Evolutionary conservation across 768 basidiomycete species (phyloP).

Genomic region (Mycena crocata): DNA sequence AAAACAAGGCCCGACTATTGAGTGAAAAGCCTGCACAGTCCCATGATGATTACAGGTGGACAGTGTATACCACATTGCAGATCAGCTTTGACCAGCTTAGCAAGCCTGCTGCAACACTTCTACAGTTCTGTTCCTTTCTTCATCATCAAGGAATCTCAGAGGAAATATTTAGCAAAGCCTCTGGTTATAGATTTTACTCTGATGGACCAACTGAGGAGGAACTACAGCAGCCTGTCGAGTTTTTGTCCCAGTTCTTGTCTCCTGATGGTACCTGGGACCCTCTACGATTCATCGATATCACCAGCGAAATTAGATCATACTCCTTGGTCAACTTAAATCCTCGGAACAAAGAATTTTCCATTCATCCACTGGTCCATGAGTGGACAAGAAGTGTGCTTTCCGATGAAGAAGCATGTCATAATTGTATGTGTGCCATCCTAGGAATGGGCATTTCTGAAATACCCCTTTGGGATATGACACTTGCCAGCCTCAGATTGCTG

Average conservation of each 20-base stretch:
- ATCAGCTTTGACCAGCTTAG: not conserved
- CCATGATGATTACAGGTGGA: too few relatives aligned
- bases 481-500: too few relatives aligned
- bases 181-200: not conserved
- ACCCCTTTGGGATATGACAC: too few relatives aligned
- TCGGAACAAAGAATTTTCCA: not conserved
- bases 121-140: not conserved
- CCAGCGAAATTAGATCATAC: too few relatives aligned
- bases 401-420: too few relatives aligned
- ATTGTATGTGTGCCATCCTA: too few relatives aligned
- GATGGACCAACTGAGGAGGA: not conserved
- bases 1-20: too few relatives aligned
- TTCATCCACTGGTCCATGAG: not conserved
- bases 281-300: not conserved
- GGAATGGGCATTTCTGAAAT: too few relatives aligned
- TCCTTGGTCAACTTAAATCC: not conserved
- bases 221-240: not conserved
- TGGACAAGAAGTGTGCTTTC: not conserved
- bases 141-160: not conserved
- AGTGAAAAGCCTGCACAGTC: too few relatives aligned
- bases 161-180: not conserved
- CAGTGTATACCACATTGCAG: not conserved
- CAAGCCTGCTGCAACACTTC: not conserved
- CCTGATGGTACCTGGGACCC: not conserved
- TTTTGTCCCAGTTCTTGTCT: not conserved